Evolutionary conservation across 768 basidiomycete species (phyloP).

Genomic region (Gymnopilus junonius): DNA sequence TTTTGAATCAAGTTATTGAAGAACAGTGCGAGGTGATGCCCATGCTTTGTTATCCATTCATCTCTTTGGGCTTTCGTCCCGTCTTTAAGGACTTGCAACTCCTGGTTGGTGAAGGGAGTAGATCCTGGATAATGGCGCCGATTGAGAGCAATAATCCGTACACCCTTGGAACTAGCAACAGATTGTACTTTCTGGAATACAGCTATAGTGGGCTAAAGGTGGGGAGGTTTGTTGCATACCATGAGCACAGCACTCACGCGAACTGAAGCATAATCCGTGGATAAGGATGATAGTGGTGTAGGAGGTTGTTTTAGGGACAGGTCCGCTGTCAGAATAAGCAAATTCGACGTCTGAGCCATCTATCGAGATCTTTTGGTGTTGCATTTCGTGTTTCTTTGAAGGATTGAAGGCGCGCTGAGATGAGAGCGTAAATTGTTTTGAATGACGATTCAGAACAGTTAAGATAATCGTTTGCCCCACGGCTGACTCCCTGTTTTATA

Average conservation of each 20-base stretch:
- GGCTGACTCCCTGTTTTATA: neutral
- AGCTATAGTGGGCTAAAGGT: neutral
- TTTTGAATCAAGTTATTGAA: constrained; percentile 35
- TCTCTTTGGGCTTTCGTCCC: constrained; percentile 27
- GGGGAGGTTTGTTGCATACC: neutral
- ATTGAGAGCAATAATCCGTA: constrained; percentile 40
- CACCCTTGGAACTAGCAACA: constrained; percentile 24
- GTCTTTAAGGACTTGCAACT: constrained; percentile 15
- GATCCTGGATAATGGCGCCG: constrained; percentile 42
- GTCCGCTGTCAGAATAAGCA: neutral
- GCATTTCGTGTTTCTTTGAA: neutral
- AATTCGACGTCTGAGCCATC: neutral
- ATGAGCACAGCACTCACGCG: neutral
- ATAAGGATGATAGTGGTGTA: neutral
- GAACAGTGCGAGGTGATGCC: constrained; percentile 36
- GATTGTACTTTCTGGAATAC: constrained; percentile 34
- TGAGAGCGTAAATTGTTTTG: neutral
- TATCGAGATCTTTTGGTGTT: neutral
- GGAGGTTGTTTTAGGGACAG: neutral
- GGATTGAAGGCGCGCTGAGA: neutral
- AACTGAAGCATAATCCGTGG: constrained; percentile 4
- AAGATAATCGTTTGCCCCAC: neutral
- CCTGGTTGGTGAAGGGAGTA: constrained; percentile 35
- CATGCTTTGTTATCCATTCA: constrained; percentile 30
- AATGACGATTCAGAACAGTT: neutral